A percentile compares a stretch with the other conserved stretches of the same genome.
Evolutionary conservation across 140 eudicot species (phyloP).

Genomic region (Cichorium intybus): DNA sequence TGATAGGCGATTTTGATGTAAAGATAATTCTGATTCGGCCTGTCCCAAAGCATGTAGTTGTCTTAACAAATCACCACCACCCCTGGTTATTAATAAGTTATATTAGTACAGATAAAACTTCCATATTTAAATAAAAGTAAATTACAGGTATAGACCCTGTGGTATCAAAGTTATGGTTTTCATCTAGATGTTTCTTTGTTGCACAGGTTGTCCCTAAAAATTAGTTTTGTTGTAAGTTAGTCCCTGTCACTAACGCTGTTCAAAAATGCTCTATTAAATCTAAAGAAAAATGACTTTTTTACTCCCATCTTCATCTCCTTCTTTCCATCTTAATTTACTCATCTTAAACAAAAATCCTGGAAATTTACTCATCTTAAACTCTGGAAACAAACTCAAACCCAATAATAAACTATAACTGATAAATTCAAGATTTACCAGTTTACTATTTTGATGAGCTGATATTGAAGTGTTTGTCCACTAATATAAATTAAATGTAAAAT

Average conservation of each 20-base stretch:
- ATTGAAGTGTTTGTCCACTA: no score
- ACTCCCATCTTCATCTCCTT: background rate
- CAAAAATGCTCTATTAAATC: no score
- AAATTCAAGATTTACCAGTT: no score
- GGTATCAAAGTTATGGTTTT: background rate
- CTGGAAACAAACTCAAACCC: no score
- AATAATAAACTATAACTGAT: no score
- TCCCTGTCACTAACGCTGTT: background rate
- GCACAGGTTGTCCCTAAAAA: background rate
- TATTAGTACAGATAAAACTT: background rate
- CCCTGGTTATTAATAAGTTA: conserved; percentile 50
- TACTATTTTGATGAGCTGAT: no score
- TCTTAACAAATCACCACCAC: conserved; percentile 85
- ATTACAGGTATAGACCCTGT: background rate
- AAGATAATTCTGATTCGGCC: conserved; percentile 64
- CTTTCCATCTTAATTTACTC: no score
- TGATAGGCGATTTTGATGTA: conserved; percentile 65
- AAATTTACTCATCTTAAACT: no score
- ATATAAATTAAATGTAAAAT: no score
- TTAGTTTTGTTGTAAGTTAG: background rate
- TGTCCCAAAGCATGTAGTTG: conserved; percentile 81
- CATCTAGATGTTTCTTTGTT: no score
- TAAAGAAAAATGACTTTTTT: background rate
- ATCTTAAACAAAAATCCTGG: no score
- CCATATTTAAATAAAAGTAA: background rate